Evolutionary conservation across 2,329 filamentous ascomycete genomes (phyloP).

Genomic region (Rasamsonia emersonii): DNA sequence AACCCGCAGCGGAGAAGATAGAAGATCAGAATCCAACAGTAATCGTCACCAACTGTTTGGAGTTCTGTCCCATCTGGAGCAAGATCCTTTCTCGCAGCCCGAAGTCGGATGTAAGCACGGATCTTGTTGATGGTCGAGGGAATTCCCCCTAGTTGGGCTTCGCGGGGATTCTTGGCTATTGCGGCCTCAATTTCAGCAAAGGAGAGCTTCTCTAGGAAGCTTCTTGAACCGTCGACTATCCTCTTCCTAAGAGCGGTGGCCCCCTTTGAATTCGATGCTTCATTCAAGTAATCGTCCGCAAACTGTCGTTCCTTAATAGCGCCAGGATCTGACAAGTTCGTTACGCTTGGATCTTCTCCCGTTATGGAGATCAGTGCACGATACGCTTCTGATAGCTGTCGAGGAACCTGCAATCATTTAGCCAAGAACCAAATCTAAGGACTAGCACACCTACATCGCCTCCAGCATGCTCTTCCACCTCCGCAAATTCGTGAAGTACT

Average conservation of each 20-base stretch:
- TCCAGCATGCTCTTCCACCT: constrained; percentile 61
- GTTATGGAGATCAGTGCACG: constrained; percentile 71
- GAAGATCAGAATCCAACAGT: constrained; percentile 89
- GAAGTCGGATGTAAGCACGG: constrained; percentile 80
- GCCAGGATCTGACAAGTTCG: constrained; percentile 51
- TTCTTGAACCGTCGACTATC: constrained; percentile 71
- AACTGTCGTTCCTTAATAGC: constrained; percentile 69
- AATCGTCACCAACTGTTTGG: constrained; percentile 71
- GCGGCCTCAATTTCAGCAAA: constrained; percentile 66
- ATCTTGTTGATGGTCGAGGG: constrained; percentile 86
- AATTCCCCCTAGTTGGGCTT: constrained; percentile 81
- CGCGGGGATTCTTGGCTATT: constrained; percentile 74
- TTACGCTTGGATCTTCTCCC: constrained; percentile 57
- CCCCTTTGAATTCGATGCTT: constrained; percentile 55
- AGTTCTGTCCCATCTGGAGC: constrained; percentile 72
- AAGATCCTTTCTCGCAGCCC: constrained; percentile 71
- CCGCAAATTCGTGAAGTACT: constrained; percentile 65
- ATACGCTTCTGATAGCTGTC: constrained; percentile 74
- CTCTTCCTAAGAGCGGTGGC: constrained; percentile 63
- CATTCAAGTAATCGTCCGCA: constrained; percentile 67
- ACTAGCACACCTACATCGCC: constrained; percentile 45
- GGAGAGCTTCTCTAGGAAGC: constrained; percentile 74
- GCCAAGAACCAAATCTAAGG: constrained; percentile 1
- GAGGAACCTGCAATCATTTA: constrained; percentile 48
- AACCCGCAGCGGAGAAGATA: constrained; percentile 82